Evolutionary conservation across 2,329 filamentous ascomycete species (phyloP).

Genomic region (Fusarium papillatum): DNA sequence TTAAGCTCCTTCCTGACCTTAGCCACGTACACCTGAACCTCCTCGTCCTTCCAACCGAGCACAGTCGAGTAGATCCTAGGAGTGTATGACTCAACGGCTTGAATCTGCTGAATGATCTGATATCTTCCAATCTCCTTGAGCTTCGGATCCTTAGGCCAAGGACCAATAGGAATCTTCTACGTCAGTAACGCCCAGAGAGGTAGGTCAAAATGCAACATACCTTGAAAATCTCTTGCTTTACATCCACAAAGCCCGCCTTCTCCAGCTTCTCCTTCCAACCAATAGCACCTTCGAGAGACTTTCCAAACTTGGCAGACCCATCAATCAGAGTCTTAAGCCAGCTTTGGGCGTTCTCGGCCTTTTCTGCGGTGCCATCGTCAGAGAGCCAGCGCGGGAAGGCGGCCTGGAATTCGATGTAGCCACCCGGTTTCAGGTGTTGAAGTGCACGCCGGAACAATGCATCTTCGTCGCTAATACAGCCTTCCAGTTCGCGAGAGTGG

Average conservation of each 20-base stretch:
- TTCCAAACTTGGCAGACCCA: slow-evolving; percentile 26
- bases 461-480: slow-evolving; percentile 30
- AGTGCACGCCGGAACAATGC: slow-evolving; percentile 20
- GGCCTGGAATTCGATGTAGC: slow-evolving; percentile 26
- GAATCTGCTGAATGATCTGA: slow-evolving; percentile 27
- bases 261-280: slow-evolving; percentile 26
- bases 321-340: slow-evolving; percentile 25
- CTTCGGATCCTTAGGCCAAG: slow-evolving; percentile 22
- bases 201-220: neutral
- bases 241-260: slow-evolving; percentile 23
- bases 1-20: slow-evolving; percentile 38
- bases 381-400: slow-evolving; percentile 22
- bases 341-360: slow-evolving; percentile 21
- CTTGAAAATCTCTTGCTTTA: slow-evolving; percentile 27
- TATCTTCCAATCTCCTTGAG: slow-evolving; percentile 23
- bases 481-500: slow-evolving; percentile 33
- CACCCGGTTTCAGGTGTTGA: slow-evolving; percentile 21
- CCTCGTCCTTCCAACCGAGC: slow-evolving; percentile 33
- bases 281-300: slow-evolving; percentile 22
- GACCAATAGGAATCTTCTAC: slow-evolving; percentile 25
- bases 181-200: neutral
- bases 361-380: slow-evolving; percentile 29
- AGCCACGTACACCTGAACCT: slow-evolving; percentile 35
- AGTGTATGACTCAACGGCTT: slow-evolving; percentile 34
- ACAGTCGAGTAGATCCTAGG: slow-evolving; percentile 30